These are phyloP conservation scores for Juncus inflexus DNA, from an alignment of 176 grass and related monocot genomes.

Conservation along the genomic window DNA sequence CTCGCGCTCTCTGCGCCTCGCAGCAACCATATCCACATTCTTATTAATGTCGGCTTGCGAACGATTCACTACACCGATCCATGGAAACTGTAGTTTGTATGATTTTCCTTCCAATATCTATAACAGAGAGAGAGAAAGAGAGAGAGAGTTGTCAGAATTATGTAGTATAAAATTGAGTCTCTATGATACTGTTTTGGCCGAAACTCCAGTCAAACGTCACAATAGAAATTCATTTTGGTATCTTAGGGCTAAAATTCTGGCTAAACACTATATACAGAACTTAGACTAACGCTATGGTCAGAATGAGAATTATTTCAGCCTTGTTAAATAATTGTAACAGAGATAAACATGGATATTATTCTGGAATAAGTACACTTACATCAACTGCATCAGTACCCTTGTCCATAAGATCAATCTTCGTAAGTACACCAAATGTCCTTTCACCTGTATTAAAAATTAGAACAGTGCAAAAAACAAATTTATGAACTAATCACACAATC, in stretches of 20 bases:
- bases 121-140: conserved; percentile 11
- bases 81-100: conserved; percentile 74
- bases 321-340: neutral
- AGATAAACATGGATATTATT: neutral
- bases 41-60: conserved; percentile 98
- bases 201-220: too few species aligned
- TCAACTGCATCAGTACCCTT: conserved; percentile 99
- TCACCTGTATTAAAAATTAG: conserved; percentile 60
- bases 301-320: neutral
- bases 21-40: conserved; percentile 99
- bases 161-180: too few species aligned
- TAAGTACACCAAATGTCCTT: conserved; percentile 94
- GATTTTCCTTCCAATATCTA: conserved; percentile 97
- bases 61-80: conserved; percentile 99
- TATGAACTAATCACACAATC: neutral
- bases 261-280: neutral
- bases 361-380: conserved; percentile 50
- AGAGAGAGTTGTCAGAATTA: too few species aligned
- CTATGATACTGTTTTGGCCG: too few species aligned
- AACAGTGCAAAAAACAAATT: neutral
- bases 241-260: too few species aligned
- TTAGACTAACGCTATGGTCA: conserved; percentile 1
- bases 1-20: conserved; percentile 80
- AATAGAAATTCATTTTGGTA: too few species aligned
- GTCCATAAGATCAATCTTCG: conserved; percentile 99